A percentile compares a stretch with the other conserved stretches of the same genome.
phyloP scores from a whole-genome alignment of 108 stramenopile genomes.

The Cylindrotheca fusiformis region DNA sequence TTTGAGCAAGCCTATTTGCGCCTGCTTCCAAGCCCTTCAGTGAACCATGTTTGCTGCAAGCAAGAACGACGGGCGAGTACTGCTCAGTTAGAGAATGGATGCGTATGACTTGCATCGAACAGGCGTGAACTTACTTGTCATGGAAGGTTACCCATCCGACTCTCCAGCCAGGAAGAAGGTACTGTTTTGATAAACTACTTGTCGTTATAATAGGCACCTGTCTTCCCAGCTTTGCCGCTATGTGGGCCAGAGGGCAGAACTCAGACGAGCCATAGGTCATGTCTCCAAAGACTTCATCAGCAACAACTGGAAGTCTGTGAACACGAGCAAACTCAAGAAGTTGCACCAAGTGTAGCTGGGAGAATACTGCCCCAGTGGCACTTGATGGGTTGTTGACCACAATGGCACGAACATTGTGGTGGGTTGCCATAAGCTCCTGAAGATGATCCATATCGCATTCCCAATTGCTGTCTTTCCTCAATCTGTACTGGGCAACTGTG shows the following conservation, averaged over 20 bases:
- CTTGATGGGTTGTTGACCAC: conserved; percentile 93
- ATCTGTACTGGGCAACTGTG: conserved; percentile 59
- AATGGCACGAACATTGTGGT: conserved; percentile 53
- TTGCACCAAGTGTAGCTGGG: conserved; percentile 57
- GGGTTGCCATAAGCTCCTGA: conserved; percentile 27
- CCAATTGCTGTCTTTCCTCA: conserved; percentile 73
- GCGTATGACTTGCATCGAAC: no score
- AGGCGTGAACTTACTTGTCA: conserved; percentile 47
- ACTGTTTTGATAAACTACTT: conserved; percentile 91
- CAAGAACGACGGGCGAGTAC: no score
- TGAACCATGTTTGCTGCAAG: conserved; percentile 38
- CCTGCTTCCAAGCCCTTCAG: conserved; percentile 70
- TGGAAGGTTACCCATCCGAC: conserved; percentile 83
- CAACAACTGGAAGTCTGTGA: conserved; percentile 70
- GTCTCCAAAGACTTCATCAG: conserved; percentile 94
- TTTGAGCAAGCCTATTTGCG: conserved; percentile 75
- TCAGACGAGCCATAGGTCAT: conserved; percentile 52
- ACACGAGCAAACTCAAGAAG: conserved; percentile 57
- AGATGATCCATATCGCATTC: conserved; percentile 77
- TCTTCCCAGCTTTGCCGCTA: conserved; percentile 53
- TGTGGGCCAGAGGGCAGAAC: conserved; percentile 70
- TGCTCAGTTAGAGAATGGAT: no score
- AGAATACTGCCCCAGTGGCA: conserved; percentile 88
- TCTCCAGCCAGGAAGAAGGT: conserved; percentile 89
- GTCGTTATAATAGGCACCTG: conserved; percentile 79